Base-by-base conservation (phyloP, 1,139 yeast genomes). In the Oligophagozyma castellii region DNA sequence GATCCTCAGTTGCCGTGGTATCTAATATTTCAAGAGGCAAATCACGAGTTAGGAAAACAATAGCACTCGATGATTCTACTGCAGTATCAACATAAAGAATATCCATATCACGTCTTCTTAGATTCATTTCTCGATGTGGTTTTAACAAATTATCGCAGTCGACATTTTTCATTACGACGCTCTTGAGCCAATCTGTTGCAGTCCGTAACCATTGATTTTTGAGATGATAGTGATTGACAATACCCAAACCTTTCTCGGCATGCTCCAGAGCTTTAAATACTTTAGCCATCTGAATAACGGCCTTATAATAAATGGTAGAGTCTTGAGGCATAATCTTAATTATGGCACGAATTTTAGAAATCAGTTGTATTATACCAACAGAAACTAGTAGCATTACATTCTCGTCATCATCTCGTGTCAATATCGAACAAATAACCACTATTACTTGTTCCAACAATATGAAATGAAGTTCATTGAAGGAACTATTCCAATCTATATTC, bases 121-220 rank as follows among this genome's bases (percentile, higher is more conserved):
- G 28, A 32, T 51, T 44, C 51, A 46, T 44, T 28, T 48, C 56
- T 14, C 51, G 40, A 25, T 45, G 48, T 4, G 55, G 49, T 27
- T 47, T 46, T 14, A 48, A 44, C 12, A 51, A 35, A 34, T 56
- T 43, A 22, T 44, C 40, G 35, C 56, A 30, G 39, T 55, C 50
- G 39, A 55, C 38, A 32, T 59, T 49, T 39, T 48, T 40, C 30
- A 48, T 39, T 30, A 54, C 44, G 1, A 81, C 67, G 28, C 59
- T 58, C 35, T 74, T 84, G 31, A 81, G 62, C 86, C 92, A 80
- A 25, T 68, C 75, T 12, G 73, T 66, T 4, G 70, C 65, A 6
- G 65, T 51, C 38, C 71, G 66, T 3, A 83, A 70, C 53, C 71
- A 68, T 26, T 56, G 56, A 46, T 78, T 80, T 41, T 89, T 68